phyloP scores from a whole-genome alignment of 352 stramenopile genomes.

The Globisporangium nodosum region DNA sequence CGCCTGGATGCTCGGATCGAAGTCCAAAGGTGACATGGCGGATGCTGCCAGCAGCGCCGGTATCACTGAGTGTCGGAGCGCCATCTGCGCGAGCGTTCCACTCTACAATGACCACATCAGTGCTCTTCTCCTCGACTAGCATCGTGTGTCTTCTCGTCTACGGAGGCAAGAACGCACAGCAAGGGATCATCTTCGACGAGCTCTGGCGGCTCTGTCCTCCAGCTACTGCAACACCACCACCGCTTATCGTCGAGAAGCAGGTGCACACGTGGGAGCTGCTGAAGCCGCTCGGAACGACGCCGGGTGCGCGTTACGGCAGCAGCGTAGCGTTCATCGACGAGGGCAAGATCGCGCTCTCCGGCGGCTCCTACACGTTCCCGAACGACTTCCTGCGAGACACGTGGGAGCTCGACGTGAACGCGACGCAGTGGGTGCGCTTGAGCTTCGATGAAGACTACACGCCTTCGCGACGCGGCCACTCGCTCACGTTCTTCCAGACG shows the following conservation, averaged over 20 bases:
- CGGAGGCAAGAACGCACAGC: constrained; percentile 40
- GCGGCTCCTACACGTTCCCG: constrained; percentile 69
- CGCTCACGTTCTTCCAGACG: constrained; percentile 35
- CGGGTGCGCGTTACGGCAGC: constrained; percentile 49
- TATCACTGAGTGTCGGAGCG: constrained; percentile 2
- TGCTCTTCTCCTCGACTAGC: constrained; percentile 21
- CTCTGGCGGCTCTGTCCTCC: constrained; percentile 61
- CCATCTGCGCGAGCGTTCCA: constrained; percentile 45
- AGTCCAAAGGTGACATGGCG: constrained; percentile 36
- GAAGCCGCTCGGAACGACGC: constrained; percentile 35
- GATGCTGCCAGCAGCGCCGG: constrained; percentile 15
- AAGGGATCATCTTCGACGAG: constrained; percentile 57
- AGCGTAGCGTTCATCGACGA: constrained; percentile 51
- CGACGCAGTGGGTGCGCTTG: constrained; percentile 58
- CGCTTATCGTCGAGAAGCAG: constrained; percentile 29
- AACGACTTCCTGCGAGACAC: constrained; percentile 66
- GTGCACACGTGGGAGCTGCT: constrained; percentile 54
- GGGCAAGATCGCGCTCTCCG: constrained; percentile 48
- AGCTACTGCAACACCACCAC: not conserved
- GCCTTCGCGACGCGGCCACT: constrained; percentile 45
- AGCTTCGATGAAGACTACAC: constrained; percentile 42
- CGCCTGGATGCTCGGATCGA: constrained; percentile 15
- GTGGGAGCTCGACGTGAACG: constrained; percentile 70
- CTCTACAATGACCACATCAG: constrained; percentile 30
- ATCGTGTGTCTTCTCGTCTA: constrained; percentile 48